phyloP scores from a whole-genome alignment of 805 yeast species.

The Pichia occidentalis region DNA sequence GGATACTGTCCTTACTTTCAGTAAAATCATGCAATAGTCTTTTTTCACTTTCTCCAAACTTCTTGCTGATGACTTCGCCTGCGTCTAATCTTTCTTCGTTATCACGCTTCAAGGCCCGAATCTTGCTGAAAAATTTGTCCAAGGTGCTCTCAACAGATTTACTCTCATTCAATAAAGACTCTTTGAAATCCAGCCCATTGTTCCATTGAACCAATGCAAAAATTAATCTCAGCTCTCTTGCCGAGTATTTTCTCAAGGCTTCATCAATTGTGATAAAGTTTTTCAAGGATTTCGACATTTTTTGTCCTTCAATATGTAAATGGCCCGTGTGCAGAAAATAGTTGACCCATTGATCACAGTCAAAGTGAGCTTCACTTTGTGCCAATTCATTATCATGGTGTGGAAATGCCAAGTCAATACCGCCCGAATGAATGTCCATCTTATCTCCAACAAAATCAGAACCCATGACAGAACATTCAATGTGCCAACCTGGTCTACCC shows the following conservation, averaged over 20 bases:
- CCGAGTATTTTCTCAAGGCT: conserved; percentile 62
- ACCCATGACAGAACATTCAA: conserved; percentile 99
- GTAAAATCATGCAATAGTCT: conserved; percentile 35
- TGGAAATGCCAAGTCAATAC: conserved; percentile 95
- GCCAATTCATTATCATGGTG: conserved; percentile 99
- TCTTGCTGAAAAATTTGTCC: conserved; percentile 77
- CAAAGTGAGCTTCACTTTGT: conserved; percentile 89
- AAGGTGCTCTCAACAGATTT: conserved; percentile 66
- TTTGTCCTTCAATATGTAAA: conserved; percentile 96
- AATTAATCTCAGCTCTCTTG: conserved; percentile 84
- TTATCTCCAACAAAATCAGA: conserved; percentile 73
- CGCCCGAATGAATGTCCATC: conserved; percentile 96
- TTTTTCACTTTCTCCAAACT: conserved; percentile 49
- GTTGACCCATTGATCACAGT: conserved; percentile 91
- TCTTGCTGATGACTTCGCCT: conserved; percentile 55
- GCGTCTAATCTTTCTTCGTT: conserved; percentile 42
- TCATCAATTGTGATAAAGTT: conserved; percentile 93
- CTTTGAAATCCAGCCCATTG: conserved; percentile 86
- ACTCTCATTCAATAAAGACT: conserved; percentile 68
- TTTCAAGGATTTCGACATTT: conserved; percentile 92
- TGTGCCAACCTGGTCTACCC: conserved; percentile 99
- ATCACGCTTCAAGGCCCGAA: conserved; percentile 76
- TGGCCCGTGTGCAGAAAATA: conserved; percentile 97
- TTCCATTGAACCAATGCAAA: conserved; percentile 94
- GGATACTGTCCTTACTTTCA: conserved; percentile 54